Percentiles rank a stretch among this genome's conserved stretches.
Evolutionary conservation across 768 basidiomycete genomes (phyloP).

Genomic region (Amanita exitialis): DNA sequence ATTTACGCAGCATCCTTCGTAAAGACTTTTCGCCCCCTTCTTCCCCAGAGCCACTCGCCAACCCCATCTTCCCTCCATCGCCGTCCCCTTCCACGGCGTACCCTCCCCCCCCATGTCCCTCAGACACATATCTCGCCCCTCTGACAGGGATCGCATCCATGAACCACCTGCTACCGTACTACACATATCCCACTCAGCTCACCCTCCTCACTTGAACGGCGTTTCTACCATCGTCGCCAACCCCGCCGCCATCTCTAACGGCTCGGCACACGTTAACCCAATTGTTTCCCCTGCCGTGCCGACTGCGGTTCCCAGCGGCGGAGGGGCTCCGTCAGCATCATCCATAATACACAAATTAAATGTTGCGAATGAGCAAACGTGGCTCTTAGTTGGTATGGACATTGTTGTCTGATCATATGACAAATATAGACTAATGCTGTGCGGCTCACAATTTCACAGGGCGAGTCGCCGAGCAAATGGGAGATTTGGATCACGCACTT

Average conservation of each 20-base stretch:
- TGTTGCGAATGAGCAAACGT: conserved; percentile 87
- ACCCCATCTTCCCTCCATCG: conserved; percentile 15
- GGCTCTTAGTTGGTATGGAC: conserved; percentile 80
- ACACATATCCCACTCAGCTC: conserved; percentile 27
- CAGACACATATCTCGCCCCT: conserved; percentile 49
- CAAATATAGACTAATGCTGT: conserved; percentile 9
- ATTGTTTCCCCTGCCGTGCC: conserved; percentile 39
- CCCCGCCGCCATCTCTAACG: conserved; percentile 33
- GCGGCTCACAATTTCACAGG: conserved; percentile 39
- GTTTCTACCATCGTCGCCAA: conserved; percentile 31
- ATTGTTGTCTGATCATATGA: conserved; percentile 8
- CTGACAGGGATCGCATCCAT: conserved; percentile 56
- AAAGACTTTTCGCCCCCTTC: conserved; percentile 41
- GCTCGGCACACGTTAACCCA: conserved; percentile 26
- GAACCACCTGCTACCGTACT: conserved; percentile 33
- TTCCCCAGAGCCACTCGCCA: conserved; percentile 14
- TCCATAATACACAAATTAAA: conserved; percentile 67
- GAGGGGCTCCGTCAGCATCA: conserved; percentile 19
- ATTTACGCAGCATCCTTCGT: conserved; percentile 32
- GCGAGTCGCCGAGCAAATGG: conserved; percentile 91
- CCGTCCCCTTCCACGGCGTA: conserved; percentile 17
- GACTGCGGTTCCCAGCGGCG: conserved; percentile 22
- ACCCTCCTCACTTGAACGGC: conserved; percentile 47
- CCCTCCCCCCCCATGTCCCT: conserved; percentile 39
- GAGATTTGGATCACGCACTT: conserved; percentile 86